Percentiles rank a stretch among this genome's conserved stretches.
phyloP scores from a whole-genome alignment of 108 stramenopile species.

The Discostella pseudostelligera region DNA sequence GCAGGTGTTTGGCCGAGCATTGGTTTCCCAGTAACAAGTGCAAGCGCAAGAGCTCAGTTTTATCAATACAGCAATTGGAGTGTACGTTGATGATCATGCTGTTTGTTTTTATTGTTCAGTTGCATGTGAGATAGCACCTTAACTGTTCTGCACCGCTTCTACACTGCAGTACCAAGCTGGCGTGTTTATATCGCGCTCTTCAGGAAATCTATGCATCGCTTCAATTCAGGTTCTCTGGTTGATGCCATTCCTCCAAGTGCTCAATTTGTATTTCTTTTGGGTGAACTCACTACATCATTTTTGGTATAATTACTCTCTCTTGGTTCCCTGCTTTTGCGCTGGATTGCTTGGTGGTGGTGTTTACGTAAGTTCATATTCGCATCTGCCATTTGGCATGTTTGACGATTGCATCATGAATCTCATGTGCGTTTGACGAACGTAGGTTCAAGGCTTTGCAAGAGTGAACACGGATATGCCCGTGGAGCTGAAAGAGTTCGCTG shows the following conservation, averaged over 20 bases:
- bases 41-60: slow-evolving; percentile 53
- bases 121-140: not conserved
- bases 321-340: slow-evolving; percentile 54
- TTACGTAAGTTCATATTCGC: slow-evolving; percentile 34
- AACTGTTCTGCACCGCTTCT: not conserved
- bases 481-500: slow-evolving; percentile 65
- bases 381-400: too few relatives aligned
- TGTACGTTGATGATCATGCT: slow-evolving; percentile 8
- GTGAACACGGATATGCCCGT: slow-evolving; percentile 59
- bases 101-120: too few relatives aligned
- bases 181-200: slow-evolving; percentile 71
- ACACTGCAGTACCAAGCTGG: slow-evolving; percentile 61
- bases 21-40: slow-evolving; percentile 66
- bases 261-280: slow-evolving; percentile 70
- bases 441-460: slow-evolving; percentile 60
- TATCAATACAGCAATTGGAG: slow-evolving; percentile 75
- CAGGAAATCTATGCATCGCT: slow-evolving; percentile 54
- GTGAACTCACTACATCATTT: slow-evolving; percentile 33
- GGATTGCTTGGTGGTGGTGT: slow-evolving; percentile 81
- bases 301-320: slow-evolving; percentile 39
- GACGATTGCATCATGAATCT: too few relatives aligned
- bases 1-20: slow-evolving; percentile 78
- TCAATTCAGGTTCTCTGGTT: slow-evolving; percentile 61
- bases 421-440: too few relatives aligned
- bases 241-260: slow-evolving; percentile 64